Evolutionary conservation across 1,284 basidiomycete genomes (phyloP).

Genomic region (Apiotrichum gracile): DNA sequence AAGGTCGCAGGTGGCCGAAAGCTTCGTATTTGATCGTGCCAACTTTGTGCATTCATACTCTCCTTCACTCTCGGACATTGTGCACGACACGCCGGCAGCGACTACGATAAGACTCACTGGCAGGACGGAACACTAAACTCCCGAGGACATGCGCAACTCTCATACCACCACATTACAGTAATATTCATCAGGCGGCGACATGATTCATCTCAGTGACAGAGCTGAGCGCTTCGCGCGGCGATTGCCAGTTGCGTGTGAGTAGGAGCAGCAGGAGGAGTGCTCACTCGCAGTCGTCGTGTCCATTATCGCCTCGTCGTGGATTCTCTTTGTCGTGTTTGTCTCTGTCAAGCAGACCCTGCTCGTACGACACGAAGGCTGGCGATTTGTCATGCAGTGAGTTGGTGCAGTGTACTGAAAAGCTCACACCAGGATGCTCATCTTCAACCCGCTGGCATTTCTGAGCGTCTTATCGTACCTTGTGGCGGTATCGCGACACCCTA

Average conservation of each 20-base stretch:
- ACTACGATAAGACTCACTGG: background rate
- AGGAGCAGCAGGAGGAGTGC: background rate
- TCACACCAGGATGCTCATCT: conserved; percentile 20
- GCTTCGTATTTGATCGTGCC: no score
- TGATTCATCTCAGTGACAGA: background rate
- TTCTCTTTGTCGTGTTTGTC: conserved; percentile 27
- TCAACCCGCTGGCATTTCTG: conserved; percentile 23
- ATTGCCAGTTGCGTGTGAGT: background rate
- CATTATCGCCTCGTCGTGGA: conserved; percentile 24
- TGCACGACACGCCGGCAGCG: no score
- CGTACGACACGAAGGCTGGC: conserved; percentile 16
- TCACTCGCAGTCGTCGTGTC: conserved; percentile 20
- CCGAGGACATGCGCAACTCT: background rate
- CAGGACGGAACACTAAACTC: background rate
- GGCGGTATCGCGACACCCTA: conserved; percentile 19
- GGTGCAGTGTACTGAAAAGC: background rate
- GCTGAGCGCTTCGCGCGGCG: background rate
- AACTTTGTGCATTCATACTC: no score
- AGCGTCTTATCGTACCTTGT: conserved; percentile 24
- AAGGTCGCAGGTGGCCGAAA: no score
- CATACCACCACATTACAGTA: background rate
- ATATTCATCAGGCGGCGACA: background rate
- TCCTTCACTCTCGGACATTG: no score
- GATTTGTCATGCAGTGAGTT: conserved; percentile 30
- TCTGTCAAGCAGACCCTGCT: conserved; percentile 23